A percentile compares a stretch with the other conserved stretches of the same genome.
phyloP scores from a whole-genome alignment of 2,329 filamentous ascomycete genomes.

The Chaetomium olivaceum region DNA sequence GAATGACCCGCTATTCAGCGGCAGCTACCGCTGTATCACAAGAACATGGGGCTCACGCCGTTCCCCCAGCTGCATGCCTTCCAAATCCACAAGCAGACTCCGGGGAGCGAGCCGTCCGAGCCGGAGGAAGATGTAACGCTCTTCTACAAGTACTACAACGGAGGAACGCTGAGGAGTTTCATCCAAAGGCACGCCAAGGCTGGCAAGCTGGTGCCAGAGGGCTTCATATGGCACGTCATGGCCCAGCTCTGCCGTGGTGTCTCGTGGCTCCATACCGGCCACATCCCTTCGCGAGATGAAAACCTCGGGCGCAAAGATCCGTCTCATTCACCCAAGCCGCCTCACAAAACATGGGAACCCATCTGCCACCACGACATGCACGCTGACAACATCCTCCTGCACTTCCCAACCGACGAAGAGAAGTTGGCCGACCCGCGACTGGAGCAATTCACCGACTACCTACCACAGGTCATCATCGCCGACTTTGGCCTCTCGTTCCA shows the following conservation, averaged over 20 bases:
- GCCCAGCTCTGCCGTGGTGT: conserved; percentile 19
- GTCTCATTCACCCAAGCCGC: background rate
- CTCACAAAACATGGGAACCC: conserved; percentile 8
- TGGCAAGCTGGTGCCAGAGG: conserved; percentile 10
- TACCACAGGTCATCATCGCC: conserved; percentile 24
- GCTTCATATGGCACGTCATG: conserved; percentile 28
- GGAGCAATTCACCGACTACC: conserved; percentile 2
- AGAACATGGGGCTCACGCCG: background rate
- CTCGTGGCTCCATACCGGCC: conserved; percentile 19
- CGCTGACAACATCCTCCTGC: conserved; percentile 19
- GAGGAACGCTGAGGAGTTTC: conserved; percentile 14
- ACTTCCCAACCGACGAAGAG: conserved; percentile 25
- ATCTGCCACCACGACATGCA: conserved; percentile 24
- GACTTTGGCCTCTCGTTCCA: conserved; percentile 22
- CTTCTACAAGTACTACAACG: conserved; percentile 29
- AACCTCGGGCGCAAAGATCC: background rate
- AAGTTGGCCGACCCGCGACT: conserved; percentile 5
- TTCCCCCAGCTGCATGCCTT: conserved; percentile 17
- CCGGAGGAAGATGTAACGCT: conserved; percentile 12
- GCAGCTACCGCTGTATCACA: conserved; percentile 5
- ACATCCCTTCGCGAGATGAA: background rate
- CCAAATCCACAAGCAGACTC: conserved; percentile 8
- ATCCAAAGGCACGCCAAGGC: background rate
- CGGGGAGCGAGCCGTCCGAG: background rate
- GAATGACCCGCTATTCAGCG: conserved; percentile 6